Percentiles rank a stretch among this genome's conserved stretches.
These are phyloP conservation scores for Xylaria sp. DNA, from an alignment of 2,329 filamentous ascomycete species.

Conservation along the genomic window DNA sequence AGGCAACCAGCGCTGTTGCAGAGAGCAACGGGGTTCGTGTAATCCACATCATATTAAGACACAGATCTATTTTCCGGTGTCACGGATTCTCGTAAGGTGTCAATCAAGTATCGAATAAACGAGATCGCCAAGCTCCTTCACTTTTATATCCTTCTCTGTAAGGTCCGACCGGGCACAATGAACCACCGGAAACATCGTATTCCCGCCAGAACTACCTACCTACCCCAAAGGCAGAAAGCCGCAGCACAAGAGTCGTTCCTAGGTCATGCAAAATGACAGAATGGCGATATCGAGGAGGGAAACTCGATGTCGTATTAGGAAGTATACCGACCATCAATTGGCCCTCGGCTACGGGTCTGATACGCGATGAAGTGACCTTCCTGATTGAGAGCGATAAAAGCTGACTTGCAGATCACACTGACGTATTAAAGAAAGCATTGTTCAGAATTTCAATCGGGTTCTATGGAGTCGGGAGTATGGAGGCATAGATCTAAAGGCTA, in stretches of 20 bases:
- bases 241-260: background rate
- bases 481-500: background rate
- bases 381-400: slow-evolving; percentile 17
- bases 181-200: background rate
- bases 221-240: background rate
- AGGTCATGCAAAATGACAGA: slow-evolving; percentile 17
- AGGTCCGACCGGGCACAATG: background rate
- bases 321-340: background rate
- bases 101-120: background rate
- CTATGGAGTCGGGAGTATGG: no score
- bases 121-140: background rate
- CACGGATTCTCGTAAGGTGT: background rate
- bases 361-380: slow-evolving; percentile 19
- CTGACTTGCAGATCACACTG: slow-evolving; percentile 16
- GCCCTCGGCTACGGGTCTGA: background rate
- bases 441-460: no score
- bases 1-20: slow-evolving; percentile 16
- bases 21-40: slow-evolving; percentile 10
- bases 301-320: slow-evolving; percentile 13
- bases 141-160: slow-evolving; percentile 5
- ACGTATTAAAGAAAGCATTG: background rate
- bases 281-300: background rate
- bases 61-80: background rate
- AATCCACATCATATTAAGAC: slow-evolving; percentile 16
- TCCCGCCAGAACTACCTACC: background rate